Evolutionary conservation across 1,284 basidiomycete genomes (phyloP).

Genomic region (Irpex rosettiformis): DNA sequence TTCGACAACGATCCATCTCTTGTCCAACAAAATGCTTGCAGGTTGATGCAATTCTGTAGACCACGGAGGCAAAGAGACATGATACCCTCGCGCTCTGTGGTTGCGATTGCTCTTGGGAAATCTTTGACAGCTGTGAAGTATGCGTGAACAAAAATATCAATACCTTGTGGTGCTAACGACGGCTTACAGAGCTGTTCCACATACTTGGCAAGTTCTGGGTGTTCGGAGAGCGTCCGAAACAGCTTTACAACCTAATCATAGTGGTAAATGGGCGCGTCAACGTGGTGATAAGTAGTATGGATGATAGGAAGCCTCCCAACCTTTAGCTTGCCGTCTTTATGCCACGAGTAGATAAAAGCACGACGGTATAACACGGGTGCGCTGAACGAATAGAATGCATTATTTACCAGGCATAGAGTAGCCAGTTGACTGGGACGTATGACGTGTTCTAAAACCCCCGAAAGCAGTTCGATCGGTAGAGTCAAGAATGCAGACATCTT

Average conservation of each 20-base stretch:
- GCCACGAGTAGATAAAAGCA: slow-evolving; percentile 63
- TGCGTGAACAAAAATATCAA: neutral
- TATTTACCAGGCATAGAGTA: slow-evolving; percentile 51
- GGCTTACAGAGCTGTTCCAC: slow-evolving; percentile 16
- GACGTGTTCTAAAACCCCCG: slow-evolving; percentile 47
- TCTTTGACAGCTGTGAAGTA: slow-evolving; percentile 52
- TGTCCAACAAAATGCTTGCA: slow-evolving; percentile 68
- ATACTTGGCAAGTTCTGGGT: slow-evolving; percentile 47
- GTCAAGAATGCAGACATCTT: slow-evolving; percentile 38
- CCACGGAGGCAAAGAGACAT: slow-evolving; percentile 41
- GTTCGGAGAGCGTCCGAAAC: slow-evolving; percentile 46
- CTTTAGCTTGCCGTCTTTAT: slow-evolving; percentile 55
- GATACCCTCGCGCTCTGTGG: slow-evolving; percentile 29
- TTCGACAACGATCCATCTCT: slow-evolving; percentile 67
- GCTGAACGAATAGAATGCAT: slow-evolving; percentile 46
- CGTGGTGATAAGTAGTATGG: too few relatives aligned
- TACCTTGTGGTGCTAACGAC: neutral
- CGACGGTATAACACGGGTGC: slow-evolving; percentile 49
- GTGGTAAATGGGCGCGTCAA: neutral
- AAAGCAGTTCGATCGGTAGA: slow-evolving; percentile 60
- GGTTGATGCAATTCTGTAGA: slow-evolving; percentile 55
- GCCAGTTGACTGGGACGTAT: slow-evolving; percentile 50
- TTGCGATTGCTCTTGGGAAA: slow-evolving; percentile 51
- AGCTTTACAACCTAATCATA: slow-evolving; percentile 44
- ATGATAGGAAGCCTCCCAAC: slow-evolving; percentile 48